Evolutionary conservation across 495 filamentous ascomycete genomes (phyloP), one percentile per base, ranked within the genome.

Genomic region (Friedmanniomyces endolithicus): DNA sequence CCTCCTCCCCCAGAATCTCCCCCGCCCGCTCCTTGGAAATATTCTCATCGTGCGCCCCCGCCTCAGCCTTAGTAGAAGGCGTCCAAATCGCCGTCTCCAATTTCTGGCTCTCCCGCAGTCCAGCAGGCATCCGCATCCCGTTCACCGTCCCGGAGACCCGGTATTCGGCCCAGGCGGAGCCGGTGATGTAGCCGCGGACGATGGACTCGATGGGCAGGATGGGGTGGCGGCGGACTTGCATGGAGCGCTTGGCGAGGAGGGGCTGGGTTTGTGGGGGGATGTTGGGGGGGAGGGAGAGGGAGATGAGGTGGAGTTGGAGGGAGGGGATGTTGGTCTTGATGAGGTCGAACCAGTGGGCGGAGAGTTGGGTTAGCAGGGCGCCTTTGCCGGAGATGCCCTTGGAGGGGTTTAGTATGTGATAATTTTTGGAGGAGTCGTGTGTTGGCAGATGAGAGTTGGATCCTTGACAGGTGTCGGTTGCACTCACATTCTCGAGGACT

Each of bases 161-260:
- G 65, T 87, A 87, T 68, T 94, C 89, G 29, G 72, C 75, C 92
- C 92, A 98, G 3, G 88, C 89, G 52, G 84, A 86, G 12, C 92
- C 92, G 6, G 90, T 95, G 68, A 98, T 84, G 70, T 96, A 96
- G 52, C 92, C 90, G 27, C 90, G 83, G 1, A 95, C 89, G 54
- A 89, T 87, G 17, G 85, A 87, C 71, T 97, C 92, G 56, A 97
- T 77, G n/a, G 87, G 87, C 54, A 95, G 83, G 48, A 94, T 78
- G 50, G 82, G 77, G 25, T 87, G 75, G 57, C 80, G 81, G 58
- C 83, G 83, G 50, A 95, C 88, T 57, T 83, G 78, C 89, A 95
- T 95, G 61, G 78, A 81, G 40, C 89, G 82, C 61, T 14, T 34
- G 1, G 75, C 76, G 50, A 80, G 78, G 17, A 92, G 73, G 45